Evolutionary conservation across 352 stramenopile species (phyloP).

Genomic region (Elongisporangium prolatum): DNA sequence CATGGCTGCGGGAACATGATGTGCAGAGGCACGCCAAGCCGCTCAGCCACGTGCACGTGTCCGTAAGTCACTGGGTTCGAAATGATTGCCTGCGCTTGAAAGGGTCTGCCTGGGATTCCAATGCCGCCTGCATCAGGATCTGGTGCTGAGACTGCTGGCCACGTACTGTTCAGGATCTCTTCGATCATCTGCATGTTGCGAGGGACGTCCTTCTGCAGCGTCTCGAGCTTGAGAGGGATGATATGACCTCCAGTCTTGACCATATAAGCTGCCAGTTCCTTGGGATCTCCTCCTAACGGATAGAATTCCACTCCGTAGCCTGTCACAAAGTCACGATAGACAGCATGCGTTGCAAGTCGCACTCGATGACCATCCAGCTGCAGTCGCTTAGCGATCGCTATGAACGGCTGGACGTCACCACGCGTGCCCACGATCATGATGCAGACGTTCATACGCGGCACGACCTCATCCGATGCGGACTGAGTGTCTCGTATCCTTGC

Average conservation of each 20-base stretch:
- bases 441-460: constrained; percentile 56
- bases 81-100: constrained; percentile 91
- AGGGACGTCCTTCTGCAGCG: constrained; percentile 60
- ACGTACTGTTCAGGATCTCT: constrained; percentile 86
- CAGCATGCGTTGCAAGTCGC: constrained; percentile 85
- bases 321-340: constrained; percentile 83
- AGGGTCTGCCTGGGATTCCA: constrained; percentile 40
- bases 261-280: constrained; percentile 89
- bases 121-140: constrained; percentile 70
- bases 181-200: constrained; percentile 89
- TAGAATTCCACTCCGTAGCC: constrained; percentile 77
- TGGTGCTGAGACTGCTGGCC: constrained; percentile 74
- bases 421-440: constrained; percentile 90
- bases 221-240: constrained; percentile 63
- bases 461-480: neutral
- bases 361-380: constrained; percentile 86
- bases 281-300: constrained; percentile 64
- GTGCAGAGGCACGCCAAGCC: constrained; percentile 88
- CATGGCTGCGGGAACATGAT: constrained; percentile 94
- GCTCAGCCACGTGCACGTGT: constrained; percentile 91
- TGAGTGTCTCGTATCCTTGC: neutral
- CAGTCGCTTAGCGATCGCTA: constrained; percentile 83
- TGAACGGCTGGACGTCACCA: constrained; percentile 84
- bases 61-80: constrained; percentile 92
- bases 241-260: constrained; percentile 81